Conservation (phyloP, 75 land plant species). For the Picea sitchensis region DNA sequence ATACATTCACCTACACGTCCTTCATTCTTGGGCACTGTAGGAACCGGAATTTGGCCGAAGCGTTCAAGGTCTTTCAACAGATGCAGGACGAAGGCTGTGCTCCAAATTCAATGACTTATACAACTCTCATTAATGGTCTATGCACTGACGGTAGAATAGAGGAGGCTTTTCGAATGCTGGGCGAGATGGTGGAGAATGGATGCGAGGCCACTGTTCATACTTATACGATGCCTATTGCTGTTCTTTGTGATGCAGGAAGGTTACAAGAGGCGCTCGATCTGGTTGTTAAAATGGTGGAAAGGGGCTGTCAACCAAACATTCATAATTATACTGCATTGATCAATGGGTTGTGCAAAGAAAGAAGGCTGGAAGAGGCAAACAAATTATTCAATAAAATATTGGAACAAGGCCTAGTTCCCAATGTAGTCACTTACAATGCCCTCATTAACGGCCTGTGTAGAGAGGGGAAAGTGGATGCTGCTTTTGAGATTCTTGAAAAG, state of each 20-base stretch:
- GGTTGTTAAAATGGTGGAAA: slow-evolving; percentile 36
- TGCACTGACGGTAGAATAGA: slow-evolving; percentile 37
- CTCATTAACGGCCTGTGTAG: slow-evolving; percentile 64
- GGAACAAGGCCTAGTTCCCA: slow-evolving; percentile 41
- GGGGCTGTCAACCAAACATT: slow-evolving; percentile 52
- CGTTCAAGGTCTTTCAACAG: slow-evolving; percentile 28
- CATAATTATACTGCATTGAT: slow-evolving; percentile 44
- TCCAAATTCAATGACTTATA: slow-evolving; percentile 51
- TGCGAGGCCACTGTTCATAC: slow-evolving; percentile 43
- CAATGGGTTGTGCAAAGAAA: slow-evolving; percentile 25
- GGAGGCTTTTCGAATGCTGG: slow-evolving; percentile 33
- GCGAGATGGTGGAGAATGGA: slow-evolving; percentile 29
- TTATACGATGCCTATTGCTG: slow-evolving; percentile 44
- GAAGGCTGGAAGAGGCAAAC: slow-evolving; percentile 41
- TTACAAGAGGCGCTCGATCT: slow-evolving; percentile 28
- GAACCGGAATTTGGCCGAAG: slow-evolving; percentile 29
- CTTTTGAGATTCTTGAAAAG: slow-evolving; percentile 34
- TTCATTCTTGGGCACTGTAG: slow-evolving; percentile 46
- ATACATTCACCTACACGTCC: slow-evolving; percentile 42
- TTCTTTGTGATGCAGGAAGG: slow-evolving; percentile 29
- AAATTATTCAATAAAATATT: slow-evolving; percentile 28
- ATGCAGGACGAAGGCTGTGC: slow-evolving; percentile 45
- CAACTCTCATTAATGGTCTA: slow-evolving; percentile 44
- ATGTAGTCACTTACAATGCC: slow-evolving; percentile 55
- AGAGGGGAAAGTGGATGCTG: slow-evolving; percentile 31